Conservation (phyloP, 352 stramenopile species). For the Phytophthora nicotianae region DNA sequence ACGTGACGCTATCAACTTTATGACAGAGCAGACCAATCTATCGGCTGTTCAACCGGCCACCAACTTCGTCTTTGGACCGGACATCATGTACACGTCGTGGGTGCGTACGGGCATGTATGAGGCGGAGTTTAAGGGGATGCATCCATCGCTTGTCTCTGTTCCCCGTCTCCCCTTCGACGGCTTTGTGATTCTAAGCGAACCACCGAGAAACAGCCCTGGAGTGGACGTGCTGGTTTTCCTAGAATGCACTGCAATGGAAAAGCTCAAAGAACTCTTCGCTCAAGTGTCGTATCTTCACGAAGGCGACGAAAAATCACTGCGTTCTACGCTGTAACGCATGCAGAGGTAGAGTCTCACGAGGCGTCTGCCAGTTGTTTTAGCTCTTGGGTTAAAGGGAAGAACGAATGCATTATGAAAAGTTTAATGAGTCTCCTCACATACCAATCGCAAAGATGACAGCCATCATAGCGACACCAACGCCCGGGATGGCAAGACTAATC, state of each 20-base stretch:
- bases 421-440: background rate
- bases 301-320: background rate
- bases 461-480: background rate
- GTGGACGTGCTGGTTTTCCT: constrained; percentile 54
- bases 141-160: constrained; percentile 36
- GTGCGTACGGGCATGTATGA: constrained; percentile 63
- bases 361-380: background rate
- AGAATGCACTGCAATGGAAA: constrained; percentile 41
- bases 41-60: constrained; percentile 36
- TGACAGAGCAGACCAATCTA: constrained; percentile 35
- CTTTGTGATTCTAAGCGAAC: constrained; percentile 53
- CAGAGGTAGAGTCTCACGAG: too few species aligned
- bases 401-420: constrained; percentile 13
- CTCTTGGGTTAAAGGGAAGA: background rate
- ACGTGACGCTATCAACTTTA: constrained; percentile 60
- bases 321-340: constrained; percentile 3
- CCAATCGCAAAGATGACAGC: background rate
- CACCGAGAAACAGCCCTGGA: constrained; percentile 25
- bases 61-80: constrained; percentile 54
- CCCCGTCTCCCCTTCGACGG: constrained; percentile 46
- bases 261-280: constrained; percentile 19
- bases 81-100: constrained; percentile 66
- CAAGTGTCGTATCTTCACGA: constrained; percentile 10
- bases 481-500: background rate
- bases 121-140: constrained; percentile 46